A percentile compares a stretch with the other conserved stretches of the same genome.
Evolutionary conservation across 2,329 filamentous ascomycete genomes (phyloP).

Genomic region (Elsinoe perseae): DNA sequence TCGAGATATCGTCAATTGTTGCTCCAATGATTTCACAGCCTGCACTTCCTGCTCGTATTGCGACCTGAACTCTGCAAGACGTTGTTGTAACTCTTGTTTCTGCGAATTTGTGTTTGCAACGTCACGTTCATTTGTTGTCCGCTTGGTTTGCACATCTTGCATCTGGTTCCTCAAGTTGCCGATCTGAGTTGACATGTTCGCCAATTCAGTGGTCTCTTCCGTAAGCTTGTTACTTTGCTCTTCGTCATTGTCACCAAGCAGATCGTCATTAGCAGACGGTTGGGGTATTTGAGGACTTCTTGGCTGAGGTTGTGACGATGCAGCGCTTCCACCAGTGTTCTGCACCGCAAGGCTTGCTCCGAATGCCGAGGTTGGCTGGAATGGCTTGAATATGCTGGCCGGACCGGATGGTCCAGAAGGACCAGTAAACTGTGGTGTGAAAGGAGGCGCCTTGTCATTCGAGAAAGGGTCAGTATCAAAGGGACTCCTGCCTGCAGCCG

Average conservation of each 20-base stretch:
- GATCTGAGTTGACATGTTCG: slow-evolving; percentile 93
- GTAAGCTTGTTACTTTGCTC: slow-evolving; percentile 83
- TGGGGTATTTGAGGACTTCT: slow-evolving; percentile 28
- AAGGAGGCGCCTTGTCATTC: slow-evolving; percentile 37
- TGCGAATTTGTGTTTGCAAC: slow-evolving; percentile 73
- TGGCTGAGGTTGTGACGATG: slow-evolving; percentile 35
- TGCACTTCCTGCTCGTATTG: slow-evolving; percentile 92
- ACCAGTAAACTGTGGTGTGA: slow-evolving; percentile 28
- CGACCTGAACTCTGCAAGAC: slow-evolving; percentile 74
- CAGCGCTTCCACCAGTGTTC: slow-evolving; percentile 56
- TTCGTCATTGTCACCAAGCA: slow-evolving; percentile 83
- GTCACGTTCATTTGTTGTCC: slow-evolving; percentile 69
- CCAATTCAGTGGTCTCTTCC: slow-evolving; percentile 82
- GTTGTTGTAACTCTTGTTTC: slow-evolving; percentile 86
- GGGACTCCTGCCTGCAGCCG: slow-evolving; percentile 38
- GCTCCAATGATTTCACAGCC: slow-evolving; percentile 74
- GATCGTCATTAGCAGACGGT: slow-evolving; percentile 61
- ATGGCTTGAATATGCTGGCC: slow-evolving; percentile 68
- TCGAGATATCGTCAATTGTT: slow-evolving; percentile 66
- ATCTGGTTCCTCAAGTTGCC: slow-evolving; percentile 85
- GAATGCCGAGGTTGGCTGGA: slow-evolving; percentile 86
- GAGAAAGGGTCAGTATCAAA: slow-evolving; percentile 56
- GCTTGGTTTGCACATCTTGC: slow-evolving; percentile 82
- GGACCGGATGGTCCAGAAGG: slow-evolving; percentile 18
- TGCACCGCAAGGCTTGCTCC: slow-evolving; percentile 74